Evolutionary conservation across 2,329 filamentous ascomycete genomes (phyloP).

Genomic region (Albifimbria verrucaria): DNA sequence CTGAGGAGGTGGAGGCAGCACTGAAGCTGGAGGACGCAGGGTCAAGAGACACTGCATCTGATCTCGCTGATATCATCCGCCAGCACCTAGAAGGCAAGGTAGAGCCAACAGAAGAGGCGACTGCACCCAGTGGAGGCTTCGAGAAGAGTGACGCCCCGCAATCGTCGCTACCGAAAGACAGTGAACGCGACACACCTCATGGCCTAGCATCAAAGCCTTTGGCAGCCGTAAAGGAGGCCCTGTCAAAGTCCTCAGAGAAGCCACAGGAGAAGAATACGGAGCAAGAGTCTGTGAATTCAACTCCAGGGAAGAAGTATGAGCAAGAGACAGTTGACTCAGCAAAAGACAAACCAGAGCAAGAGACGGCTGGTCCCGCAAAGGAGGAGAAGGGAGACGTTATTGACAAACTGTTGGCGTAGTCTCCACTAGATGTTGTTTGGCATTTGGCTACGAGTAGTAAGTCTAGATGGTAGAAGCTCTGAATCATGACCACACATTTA

Average conservation of each 20-base stretch:
- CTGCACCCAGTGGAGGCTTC: no score
- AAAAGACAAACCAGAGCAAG: not conserved
- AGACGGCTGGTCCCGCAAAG: constrained; percentile 1
- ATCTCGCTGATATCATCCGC: not conserved
- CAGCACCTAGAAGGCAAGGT: not conserved
- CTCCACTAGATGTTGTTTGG: not conserved
- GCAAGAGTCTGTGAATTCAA: no score
- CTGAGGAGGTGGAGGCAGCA: constrained; percentile 30
- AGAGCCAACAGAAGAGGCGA: not conserved
- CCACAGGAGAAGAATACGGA: not conserved
- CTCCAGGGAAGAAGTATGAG: no score
- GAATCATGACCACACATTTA: no score
- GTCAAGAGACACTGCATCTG: not conserved
- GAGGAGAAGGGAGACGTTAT: not conserved
- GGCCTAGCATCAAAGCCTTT: no score
- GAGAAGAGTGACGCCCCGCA: not conserved
- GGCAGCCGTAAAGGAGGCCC: no score
- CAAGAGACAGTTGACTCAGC: no score
- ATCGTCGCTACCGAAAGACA: no score
- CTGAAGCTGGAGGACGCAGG: constrained; percentile 25
- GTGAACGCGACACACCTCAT: no score
- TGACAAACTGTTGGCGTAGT: not conserved
- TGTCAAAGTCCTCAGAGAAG: no score
- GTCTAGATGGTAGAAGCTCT: no score
- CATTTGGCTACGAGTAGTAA: no score